Percentiles rank a stretch among this genome's conserved stretches.
Conservation (phyloP, 768 basidiomycete species). For the Boletus rex-veris region DNA sequence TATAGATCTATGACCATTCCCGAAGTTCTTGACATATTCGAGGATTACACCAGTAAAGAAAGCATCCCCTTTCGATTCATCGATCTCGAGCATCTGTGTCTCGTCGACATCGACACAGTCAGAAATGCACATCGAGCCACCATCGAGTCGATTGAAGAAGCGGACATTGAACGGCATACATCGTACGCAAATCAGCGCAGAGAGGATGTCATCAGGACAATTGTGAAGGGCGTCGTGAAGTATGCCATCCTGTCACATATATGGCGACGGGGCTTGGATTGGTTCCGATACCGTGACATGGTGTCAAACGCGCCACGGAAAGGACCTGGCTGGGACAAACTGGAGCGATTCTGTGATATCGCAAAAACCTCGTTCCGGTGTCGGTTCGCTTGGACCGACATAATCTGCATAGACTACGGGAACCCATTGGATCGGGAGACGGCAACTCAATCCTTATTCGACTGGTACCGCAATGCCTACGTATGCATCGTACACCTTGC, state of each 20-base stretch:
- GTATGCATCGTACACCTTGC: constrained; percentile 18
- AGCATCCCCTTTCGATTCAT: constrained; percentile 16
- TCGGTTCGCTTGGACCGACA: constrained; percentile 21
- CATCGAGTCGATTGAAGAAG: constrained; percentile 18
- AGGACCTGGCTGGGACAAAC: constrained; percentile 14
- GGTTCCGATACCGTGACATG: constrained; percentile 7
- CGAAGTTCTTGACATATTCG: constrained; percentile 16
- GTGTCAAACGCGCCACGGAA: not conserved
- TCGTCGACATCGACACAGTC: constrained; percentile 8
- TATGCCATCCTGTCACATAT: constrained; percentile 20
- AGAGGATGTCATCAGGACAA: constrained; percentile 19
- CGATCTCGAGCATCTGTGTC: constrained; percentile 12
- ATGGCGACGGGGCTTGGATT: not conserved
- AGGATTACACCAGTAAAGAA: constrained; percentile 4
- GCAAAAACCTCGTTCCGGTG: constrained; percentile 14
- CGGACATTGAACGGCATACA: constrained; percentile 19
- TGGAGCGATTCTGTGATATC: constrained; percentile 6
- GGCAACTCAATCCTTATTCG: constrained; percentile 4
- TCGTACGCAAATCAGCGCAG: constrained; percentile 24
- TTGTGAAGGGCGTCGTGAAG: constrained; percentile 21
- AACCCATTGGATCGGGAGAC: not conserved
- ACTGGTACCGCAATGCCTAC: constrained; percentile 23
- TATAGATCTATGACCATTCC: constrained; percentile 8
- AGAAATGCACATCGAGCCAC: constrained; percentile 1
- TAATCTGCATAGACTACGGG: constrained; percentile 8